Base-by-base conservation (phyloP, 345 rosid genomes). In the Eucalyptus pumila region DNA sequence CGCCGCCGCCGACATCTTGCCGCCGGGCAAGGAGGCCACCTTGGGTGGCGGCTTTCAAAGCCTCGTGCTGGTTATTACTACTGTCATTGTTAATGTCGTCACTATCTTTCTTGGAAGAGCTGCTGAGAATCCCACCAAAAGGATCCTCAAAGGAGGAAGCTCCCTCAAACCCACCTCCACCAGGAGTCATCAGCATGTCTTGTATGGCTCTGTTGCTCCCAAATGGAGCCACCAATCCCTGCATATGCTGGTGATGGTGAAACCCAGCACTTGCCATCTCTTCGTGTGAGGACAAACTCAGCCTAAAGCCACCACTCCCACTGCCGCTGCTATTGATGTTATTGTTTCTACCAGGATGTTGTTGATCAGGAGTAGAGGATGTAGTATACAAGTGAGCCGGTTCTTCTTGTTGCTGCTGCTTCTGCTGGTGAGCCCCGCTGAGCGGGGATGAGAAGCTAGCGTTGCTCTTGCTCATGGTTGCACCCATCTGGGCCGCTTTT, bases 401-500 rank as follows among this genome's bases (percentile, higher is more conserved):
- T 40, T 92, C 93, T 91, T 91, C 69, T 90, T 93, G 93, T 10
- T 91, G 90, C 12, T 90, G 93, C 54, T 87, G 92, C 50, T 85
- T 91, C 47, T 91, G 91, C 90, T 92, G 93, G 91, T 42, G 56
- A 51, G 65, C 45, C 62, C 9, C 67, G 4, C 30, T 21, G 69
- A 65, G 86, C 87, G 89, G 32, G 86, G 69, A 30, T 24, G 89
- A 54, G 90, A 72, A 86, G 88, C 44, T 47, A 42, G 85, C 65
- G 89, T 89, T 87, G 90, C 86, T 87, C 62, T 85, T 89, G 93
- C 95, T 91, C 93, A 93, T 94, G 47, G 92, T 90, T 76, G 95
- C 93, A 40, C 98, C 97, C 97, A 96, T 95, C 90, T 95, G 97
- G 51, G 98, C 95, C 48, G 98, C 98, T 87, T 94, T 96, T 90